Base-by-base conservation (phyloP, 1,139 yeast species). In the Candida pseudocylindracea region DNA sequence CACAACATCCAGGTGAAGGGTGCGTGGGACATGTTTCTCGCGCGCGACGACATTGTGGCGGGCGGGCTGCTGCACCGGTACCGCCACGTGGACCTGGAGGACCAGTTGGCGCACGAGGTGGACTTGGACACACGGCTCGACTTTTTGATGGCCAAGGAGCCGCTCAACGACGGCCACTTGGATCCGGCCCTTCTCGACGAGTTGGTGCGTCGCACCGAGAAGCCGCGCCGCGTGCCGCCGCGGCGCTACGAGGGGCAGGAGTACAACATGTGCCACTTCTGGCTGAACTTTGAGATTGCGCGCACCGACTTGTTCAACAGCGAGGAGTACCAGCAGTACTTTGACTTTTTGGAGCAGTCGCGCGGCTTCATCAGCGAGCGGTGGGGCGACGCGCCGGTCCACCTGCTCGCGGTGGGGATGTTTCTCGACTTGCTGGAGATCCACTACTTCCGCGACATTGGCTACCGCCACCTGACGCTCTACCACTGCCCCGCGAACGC, bases 361-460 rank as follows among this genome's bases (percentile, higher is more conserved):
- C 81, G 85, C 8, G 95, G 95, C 0, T 83, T 83, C 45, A 80
- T 71, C 60, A 63, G 63, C 34, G 94, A 83, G 48, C 55, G 94
- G 45, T 83, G 94, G 94, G 95, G 95, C 1, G 95, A 83, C 57
- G 94, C 94, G 0, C 93, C 94, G 0, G 70, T 83, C 2, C 95
- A 81, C 49, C 74, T 93, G 2, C 54, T 83, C 15, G 95, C 88
- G 0, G 64, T 76, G 7, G 91, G 81, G 0, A 60, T 83, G 63
- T 57, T 75, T 44, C 53, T 81, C 31, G 62, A 73, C 35, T 48
- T 72, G 2, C 55, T 66, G 5, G 80, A 81, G 36, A 57, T 83
- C 10, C 95, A 83, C 51, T 83, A 83, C 50, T 83, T 83, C 53
- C 55, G 94, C 40, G 95, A 83, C 45, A 74, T 83, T 41, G 95